Evolutionary conservation across 495 filamentous ascomycete genomes (phyloP).

Genomic region (Lasiosphaeris hirsuta): DNA sequence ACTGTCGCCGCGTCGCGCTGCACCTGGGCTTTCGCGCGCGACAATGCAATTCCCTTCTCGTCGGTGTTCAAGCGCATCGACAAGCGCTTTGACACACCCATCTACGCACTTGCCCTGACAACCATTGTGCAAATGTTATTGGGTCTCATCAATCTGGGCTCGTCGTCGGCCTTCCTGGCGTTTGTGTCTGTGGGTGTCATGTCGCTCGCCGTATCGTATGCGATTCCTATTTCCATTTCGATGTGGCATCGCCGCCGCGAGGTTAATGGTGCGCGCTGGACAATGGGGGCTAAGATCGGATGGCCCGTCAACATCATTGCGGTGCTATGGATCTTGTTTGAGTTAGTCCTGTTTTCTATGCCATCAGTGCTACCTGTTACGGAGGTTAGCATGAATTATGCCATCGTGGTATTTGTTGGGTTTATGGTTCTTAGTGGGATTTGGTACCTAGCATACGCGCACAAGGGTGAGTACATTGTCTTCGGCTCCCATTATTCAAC

Average conservation of each 20-base stretch:
- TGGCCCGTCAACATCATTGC: constrained; percentile 52
- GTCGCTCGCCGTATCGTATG: constrained; percentile 62
- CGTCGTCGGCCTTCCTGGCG: constrained; percentile 58
- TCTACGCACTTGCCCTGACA: constrained; percentile 56
- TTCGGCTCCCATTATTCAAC: not conserved
- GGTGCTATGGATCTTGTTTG: constrained; percentile 53
- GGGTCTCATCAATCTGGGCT: constrained; percentile 58
- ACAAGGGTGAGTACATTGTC: constrained; percentile 37
- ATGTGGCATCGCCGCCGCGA: constrained; percentile 35
- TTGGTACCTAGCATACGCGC: constrained; percentile 68
- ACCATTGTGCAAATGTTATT: constrained; percentile 56
- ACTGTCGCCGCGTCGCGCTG: constrained; percentile 58
- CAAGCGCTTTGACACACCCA: constrained; percentile 45
- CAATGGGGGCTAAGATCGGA: constrained; percentile 49
- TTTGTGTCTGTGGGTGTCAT: constrained; percentile 64
- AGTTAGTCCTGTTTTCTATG: constrained; percentile 59
- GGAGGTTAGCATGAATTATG: constrained; percentile 57
- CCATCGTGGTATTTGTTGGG: constrained; percentile 54
- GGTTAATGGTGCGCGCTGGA: constrained; percentile 52
- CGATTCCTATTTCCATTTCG: constrained; percentile 54
- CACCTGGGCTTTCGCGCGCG: constrained; percentile 61
- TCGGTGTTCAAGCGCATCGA: constrained; percentile 60
- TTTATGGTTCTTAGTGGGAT: constrained; percentile 52
- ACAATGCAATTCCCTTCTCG: constrained; percentile 66
- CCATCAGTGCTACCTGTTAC: constrained; percentile 55